A percentile compares a stretch with the other conserved stretches of the same genome.
Conservation (phyloP, 2,329 filamentous ascomycete species). For the Trichoderma arundinaceum region DNA sequence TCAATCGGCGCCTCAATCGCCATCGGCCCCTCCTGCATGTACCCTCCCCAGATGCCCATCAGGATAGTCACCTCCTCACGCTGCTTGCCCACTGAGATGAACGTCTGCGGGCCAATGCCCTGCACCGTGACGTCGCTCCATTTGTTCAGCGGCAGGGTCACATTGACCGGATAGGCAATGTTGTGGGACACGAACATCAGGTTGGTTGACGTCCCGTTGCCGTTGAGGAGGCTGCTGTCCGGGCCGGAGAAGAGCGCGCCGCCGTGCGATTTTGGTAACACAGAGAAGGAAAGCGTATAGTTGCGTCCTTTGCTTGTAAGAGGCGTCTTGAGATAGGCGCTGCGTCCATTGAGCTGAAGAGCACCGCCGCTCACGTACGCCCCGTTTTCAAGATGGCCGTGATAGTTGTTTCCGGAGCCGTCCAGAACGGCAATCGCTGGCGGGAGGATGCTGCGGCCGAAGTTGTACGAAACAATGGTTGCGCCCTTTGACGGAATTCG, state of each 20-base stretch:
- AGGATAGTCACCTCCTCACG: slow-evolving; percentile 31
- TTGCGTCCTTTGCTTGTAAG: slow-evolving; percentile 60
- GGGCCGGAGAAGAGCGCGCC: slow-evolving; percentile 32
- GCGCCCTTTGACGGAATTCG: slow-evolving; percentile 32
- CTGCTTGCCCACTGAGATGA: slow-evolving; percentile 24
- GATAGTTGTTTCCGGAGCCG: slow-evolving; percentile 35
- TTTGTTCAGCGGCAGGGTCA: slow-evolving; percentile 28
- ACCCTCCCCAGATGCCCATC: slow-evolving; percentile 32
- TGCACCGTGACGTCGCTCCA: slow-evolving; percentile 33
- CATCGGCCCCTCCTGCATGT: slow-evolving; percentile 29
- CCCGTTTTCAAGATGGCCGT: slow-evolving; percentile 28
- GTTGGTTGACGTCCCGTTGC: slow-evolving; percentile 28
- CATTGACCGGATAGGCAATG: slow-evolving; percentile 30
- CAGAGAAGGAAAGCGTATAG: slow-evolving; percentile 58
- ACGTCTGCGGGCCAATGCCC: slow-evolving; percentile 24
- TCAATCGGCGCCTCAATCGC: slow-evolving; percentile 28
- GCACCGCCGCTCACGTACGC: slow-evolving; percentile 43
- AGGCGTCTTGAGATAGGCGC: slow-evolving; percentile 52
- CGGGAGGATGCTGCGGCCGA: slow-evolving; percentile 35
- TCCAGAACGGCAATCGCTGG: slow-evolving; percentile 38
- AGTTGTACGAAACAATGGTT: slow-evolving; percentile 35
- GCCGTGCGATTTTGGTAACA: slow-evolving; percentile 38
- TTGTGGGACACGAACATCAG: slow-evolving; percentile 31
- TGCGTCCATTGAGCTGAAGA: slow-evolving; percentile 44
- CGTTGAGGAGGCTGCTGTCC: slow-evolving; percentile 29